Percentiles rank a stretch among this genome's conserved stretches.
Conservation (phyloP, 257 asterid species). For the Gynochthodes officinalis region DNA sequence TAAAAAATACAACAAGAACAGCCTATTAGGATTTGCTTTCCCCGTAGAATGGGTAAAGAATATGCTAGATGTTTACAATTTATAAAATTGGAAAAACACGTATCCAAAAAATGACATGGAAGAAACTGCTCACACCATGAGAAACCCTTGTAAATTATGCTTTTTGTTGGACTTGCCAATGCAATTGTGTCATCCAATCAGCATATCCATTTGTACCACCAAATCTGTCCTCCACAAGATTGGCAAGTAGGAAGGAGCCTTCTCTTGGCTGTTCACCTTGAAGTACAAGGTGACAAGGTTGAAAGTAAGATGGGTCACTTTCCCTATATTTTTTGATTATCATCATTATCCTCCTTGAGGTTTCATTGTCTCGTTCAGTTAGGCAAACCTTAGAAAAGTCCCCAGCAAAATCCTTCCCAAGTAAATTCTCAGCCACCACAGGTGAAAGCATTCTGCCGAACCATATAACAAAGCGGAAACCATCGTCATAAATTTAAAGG, state of each 20-base stretch:
- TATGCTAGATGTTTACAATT: no score
- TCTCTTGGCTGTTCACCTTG: slow-evolving; percentile 94
- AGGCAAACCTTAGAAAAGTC: slow-evolving; percentile 80
- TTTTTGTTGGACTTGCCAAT: slow-evolving; percentile 73
- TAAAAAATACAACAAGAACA: no score
- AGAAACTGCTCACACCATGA: not conserved
- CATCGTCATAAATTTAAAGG: slow-evolving; percentile 79
- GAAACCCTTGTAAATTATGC: slow-evolving; percentile 33
- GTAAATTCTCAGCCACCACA: slow-evolving; percentile 56
- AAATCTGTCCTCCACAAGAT: slow-evolving; percentile 73
- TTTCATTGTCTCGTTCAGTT: slow-evolving; percentile 49
- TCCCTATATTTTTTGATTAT: slow-evolving; percentile 48
- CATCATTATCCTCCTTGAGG: slow-evolving; percentile 62
- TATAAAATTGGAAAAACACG: no score
- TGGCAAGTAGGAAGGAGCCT: slow-evolving; percentile 64
- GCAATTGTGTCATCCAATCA: slow-evolving; percentile 79
- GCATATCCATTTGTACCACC: slow-evolving; percentile 75
- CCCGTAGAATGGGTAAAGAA: no score
- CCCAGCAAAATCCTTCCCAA: slow-evolving; percentile 64
- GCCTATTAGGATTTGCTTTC: no score
- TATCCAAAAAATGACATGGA: no score
- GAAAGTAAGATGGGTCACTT: slow-evolving; percentile 63
- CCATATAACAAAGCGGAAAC: slow-evolving; percentile 85
- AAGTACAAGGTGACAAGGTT: slow-evolving; percentile 68
- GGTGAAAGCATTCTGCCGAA: slow-evolving; percentile 80